These are phyloP conservation scores for Trichomonas gallinae DNA, from an alignment of 208 protist genomes.

Conservation along the genomic window DNA sequence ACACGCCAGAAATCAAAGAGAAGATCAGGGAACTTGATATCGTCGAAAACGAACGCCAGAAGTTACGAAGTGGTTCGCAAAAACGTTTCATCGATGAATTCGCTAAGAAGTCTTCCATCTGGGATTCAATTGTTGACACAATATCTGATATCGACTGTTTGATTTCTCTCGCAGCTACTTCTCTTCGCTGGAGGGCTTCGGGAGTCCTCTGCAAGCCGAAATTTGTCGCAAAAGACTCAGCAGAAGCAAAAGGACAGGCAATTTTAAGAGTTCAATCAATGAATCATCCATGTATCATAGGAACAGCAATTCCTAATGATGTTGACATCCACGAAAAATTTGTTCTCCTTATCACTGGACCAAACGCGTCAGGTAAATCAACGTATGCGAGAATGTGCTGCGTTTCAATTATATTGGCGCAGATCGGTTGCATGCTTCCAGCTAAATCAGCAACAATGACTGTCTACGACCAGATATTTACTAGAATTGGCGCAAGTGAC, in stretches of 20 bases:
- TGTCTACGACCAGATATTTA: slow-evolving; percentile 82
- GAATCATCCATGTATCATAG: slow-evolving; percentile 25
- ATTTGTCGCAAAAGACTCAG: not conserved
- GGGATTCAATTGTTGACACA: slow-evolving; percentile 22
- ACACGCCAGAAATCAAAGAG: slow-evolving; percentile 16
- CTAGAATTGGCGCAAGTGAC: slow-evolving; percentile 61
- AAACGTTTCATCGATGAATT: slow-evolving; percentile 31
- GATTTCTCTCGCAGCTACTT: not conserved
- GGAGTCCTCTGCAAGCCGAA: not conserved
- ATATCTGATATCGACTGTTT: slow-evolving; percentile 39
- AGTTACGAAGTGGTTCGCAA: not conserved
- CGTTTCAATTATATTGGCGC: slow-evolving; percentile 64
- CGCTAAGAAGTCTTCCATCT: not conserved
- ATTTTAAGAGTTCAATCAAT: not conserved
- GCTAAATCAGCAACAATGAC: slow-evolving; percentile 47
- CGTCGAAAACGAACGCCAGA: slow-evolving; percentile 12
- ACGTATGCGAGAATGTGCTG: slow-evolving; percentile 67
- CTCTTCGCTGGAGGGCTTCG: not conserved
- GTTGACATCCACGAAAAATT: not conserved
- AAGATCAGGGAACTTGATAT: not conserved
- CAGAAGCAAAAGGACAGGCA: not conserved
- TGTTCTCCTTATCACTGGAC: slow-evolving; percentile 66
- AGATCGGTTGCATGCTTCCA: slow-evolving; percentile 72
- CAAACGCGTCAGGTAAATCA: slow-evolving; percentile 96
- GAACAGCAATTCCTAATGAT: slow-evolving; percentile 34